These are phyloP conservation scores for slime mould (Dictyostelium discoideum) DNA, from an alignment of 78 protist species.

Conservation along the genomic window DNA sequence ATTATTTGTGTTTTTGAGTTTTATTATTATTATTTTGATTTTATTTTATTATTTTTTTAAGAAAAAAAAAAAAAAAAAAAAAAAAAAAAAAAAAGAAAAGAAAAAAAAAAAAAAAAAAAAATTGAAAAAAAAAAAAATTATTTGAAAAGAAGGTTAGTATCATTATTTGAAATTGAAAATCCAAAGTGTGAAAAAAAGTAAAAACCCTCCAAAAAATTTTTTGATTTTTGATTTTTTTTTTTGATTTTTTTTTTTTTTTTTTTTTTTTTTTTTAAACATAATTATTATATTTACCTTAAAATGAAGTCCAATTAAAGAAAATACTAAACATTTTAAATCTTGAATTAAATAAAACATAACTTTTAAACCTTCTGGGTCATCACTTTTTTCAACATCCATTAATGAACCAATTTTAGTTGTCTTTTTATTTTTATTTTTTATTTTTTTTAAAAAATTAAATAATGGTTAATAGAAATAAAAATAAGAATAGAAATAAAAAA, in stretches of 20 bases:
- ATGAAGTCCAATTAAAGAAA: conserved; percentile 95
- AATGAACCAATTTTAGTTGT: conserved; percentile 95
- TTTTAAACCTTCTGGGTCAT: conserved; percentile 98
- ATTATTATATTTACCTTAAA: conserved; percentile 89
- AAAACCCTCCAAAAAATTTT: background rate
- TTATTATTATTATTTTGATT: background rate
- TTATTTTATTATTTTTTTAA: too few species aligned
- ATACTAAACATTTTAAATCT: conserved; percentile 97
- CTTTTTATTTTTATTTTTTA: too few species aligned
- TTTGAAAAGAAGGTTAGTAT: background rate
- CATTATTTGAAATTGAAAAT: background rate
- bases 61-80: background rate
- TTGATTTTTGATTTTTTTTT: background rate
- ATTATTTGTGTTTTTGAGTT: too few species aligned
- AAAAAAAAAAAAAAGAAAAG: background rate
- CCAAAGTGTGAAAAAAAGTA: background rate
- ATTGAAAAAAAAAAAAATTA: background rate
- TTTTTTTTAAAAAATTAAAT: background rate
- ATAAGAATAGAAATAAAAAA: too few species aligned
- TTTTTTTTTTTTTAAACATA: background rate
- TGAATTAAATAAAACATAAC: conserved; percentile 97
- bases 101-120: background rate
- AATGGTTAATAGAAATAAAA: background rate
- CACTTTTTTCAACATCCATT: conserved; percentile 87
- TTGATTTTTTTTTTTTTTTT: background rate